Conservation (phyloP, 2,329 filamentous ascomycete species). For the Penicillium digitatum region DNA sequence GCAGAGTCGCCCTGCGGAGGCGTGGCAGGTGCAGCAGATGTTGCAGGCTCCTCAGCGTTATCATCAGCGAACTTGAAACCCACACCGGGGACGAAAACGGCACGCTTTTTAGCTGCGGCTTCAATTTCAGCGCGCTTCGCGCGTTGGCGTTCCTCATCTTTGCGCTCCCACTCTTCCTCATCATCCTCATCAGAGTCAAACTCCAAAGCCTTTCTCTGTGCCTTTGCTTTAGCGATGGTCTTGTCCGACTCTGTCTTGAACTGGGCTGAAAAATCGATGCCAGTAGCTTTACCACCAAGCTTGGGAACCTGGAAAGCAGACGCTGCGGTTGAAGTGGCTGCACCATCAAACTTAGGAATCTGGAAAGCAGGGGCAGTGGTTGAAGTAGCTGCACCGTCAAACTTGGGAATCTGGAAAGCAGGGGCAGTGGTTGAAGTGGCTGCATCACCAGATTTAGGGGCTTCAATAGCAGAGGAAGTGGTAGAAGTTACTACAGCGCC, state of each 20-base stretch:
- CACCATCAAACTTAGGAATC: neutral
- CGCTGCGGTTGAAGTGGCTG: neutral
- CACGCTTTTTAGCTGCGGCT: constrained; percentile 33
- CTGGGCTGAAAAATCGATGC: constrained; percentile 41
- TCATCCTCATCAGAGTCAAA: constrained; percentile 53
- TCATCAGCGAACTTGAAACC: constrained; percentile 34
- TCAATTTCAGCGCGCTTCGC: constrained; percentile 44
- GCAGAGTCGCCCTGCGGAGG: neutral
- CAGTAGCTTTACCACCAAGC: constrained; percentile 24
- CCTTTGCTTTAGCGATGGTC: constrained; percentile 43
- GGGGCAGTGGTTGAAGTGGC: constrained; percentile 18
- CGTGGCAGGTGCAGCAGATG: neutral
- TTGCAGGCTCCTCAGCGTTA: constrained; percentile 10
- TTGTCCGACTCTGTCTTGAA: constrained; percentile 42
- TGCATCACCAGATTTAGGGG: constrained; percentile 33
- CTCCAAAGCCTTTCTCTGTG: constrained; percentile 49
- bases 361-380: constrained; percentile 2
- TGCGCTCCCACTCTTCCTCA: constrained; percentile 47
- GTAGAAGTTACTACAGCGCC: neutral
- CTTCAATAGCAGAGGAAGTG: neutral
- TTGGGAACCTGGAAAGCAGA: constrained; percentile 26
- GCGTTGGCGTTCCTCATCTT: constrained; percentile 45
- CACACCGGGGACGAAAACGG: constrained; percentile 32
- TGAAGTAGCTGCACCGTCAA: neutral
- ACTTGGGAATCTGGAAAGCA: constrained; percentile 1